Evolutionary conservation across 805 yeast species (phyloP), one percentile per base, ranked within the genome.

Genomic region (Metschnikowia sp.): DNA sequence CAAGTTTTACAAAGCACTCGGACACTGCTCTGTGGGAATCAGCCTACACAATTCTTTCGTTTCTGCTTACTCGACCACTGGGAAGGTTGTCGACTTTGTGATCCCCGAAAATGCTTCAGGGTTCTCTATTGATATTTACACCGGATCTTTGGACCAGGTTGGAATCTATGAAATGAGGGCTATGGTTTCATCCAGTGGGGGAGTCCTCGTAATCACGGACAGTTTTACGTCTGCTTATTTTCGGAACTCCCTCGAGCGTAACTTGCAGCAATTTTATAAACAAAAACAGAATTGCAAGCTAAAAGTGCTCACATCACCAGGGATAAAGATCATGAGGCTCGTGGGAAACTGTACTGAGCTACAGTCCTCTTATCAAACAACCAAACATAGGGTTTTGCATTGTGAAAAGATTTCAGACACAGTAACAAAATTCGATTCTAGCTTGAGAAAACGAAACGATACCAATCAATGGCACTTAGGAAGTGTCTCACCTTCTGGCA

Each of bases 81-180:
- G 50, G 10, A 66, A 62, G 40, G 51, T 65, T 13, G 60, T 66
- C 2, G 61, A 62, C 31, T 60, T 52, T 44, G 47, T 55, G 26
- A 48, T 48, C 12, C 38, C 40, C 12, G 49, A 47, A 9, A 50
- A 45, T 11, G 10, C 46, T n/a, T 61, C 70, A 2, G 50, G 51
- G 31, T 67, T 69, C 66, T 43, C 63, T 2, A 49, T 63, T 28
- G 66, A 71, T 44, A 42, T 74, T 5, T 72, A 63, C 49, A 50
- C 66, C 1, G 75, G 71, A 1, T 66, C 74, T 1, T 54, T 65
- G 13, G 77, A 74, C 45, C 77, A 74, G 51, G 67, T 64, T 1
- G 78, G 78, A 1, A 40, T 70, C 10, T 70, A 68, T 49, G 78
- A 74, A 48, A 70, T 73, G 77, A 68, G 62, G 44, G 42, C 61